A percentile compares a stretch with the other conserved stretches of the same genome.
These are phyloP conservation scores for Nakazawaea wyomingensis DNA, from an alignment of 805 yeast genomes.

Conservation along the genomic window DNA sequence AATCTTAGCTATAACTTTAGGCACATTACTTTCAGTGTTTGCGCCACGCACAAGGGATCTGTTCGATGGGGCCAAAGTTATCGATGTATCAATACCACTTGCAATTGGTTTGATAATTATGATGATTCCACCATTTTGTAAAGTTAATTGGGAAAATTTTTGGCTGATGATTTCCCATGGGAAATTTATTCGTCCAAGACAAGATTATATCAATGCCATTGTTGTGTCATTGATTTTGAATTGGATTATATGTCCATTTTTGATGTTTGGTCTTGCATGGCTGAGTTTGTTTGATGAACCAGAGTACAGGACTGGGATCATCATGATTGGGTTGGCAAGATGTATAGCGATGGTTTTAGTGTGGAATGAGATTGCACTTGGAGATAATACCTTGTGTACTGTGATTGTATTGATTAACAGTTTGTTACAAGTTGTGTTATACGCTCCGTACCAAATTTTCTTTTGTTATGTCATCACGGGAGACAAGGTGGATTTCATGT, in stretches of 20 bases:
- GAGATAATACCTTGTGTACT: constrained; percentile 47
- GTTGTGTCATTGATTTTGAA: constrained; percentile 39
- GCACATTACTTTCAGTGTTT: constrained; percentile 36
- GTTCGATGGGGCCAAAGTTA: constrained; percentile 30
- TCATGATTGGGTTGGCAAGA: constrained; percentile 54
- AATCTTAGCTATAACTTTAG: constrained; percentile 31
- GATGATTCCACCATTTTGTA: constrained; percentile 55
- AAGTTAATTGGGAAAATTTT: constrained; percentile 46
- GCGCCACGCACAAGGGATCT: constrained; percentile 31
- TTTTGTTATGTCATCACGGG: constrained; percentile 40
- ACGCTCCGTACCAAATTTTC: constrained; percentile 47
- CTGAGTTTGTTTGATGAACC: constrained; percentile 38
- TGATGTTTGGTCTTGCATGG: constrained; percentile 57
- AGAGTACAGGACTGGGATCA: constrained; percentile 50
- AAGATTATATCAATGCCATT: constrained; percentile 25
- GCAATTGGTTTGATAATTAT: constrained; percentile 47
- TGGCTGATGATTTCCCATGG: constrained; percentile 20
- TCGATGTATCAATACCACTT: constrained; percentile 39
- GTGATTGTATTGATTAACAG: constrained; percentile 47
- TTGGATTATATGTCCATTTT: constrained; percentile 52
- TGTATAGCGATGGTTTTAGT: constrained; percentile 61
- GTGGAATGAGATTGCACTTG: constrained; percentile 53
- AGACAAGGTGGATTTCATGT: background rate
- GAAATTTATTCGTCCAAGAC: background rate
- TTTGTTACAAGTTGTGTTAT: constrained; percentile 43